These are phyloP conservation scores for Striga asiatica DNA, from an alignment of 257 asterid genomes.

Conservation along the genomic window DNA sequence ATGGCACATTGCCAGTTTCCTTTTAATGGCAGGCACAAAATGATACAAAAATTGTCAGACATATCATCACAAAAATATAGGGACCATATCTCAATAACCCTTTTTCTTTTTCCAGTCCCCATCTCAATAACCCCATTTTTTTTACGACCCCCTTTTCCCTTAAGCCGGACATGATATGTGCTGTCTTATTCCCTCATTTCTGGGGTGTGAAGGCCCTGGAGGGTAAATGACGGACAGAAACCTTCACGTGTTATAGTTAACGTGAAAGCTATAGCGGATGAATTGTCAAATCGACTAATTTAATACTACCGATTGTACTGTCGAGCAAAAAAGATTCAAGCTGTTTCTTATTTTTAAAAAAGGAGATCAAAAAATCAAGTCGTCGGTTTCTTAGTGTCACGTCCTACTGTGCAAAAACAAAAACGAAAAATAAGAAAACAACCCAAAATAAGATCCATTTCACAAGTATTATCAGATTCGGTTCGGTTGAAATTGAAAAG, in stretches of 20 bases:
- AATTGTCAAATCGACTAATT: constrained; percentile 29
- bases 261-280: constrained; percentile 17
- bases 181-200: constrained; percentile 32
- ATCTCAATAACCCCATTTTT: too few relatives aligned
- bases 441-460: neutral
- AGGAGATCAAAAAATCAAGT: neutral
- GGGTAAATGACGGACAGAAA: constrained; percentile 19
- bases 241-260: constrained; percentile 23
- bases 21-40: constrained; percentile 12
- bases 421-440: neutral
- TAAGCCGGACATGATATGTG: constrained; percentile 38
- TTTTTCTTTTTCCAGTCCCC: constrained; percentile 15
- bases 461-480: constrained; percentile 2
- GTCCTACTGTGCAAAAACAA: neutral
- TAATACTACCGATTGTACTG: constrained; percentile 9
- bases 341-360: neutral
- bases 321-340: neutral
- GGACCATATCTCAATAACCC: constrained; percentile 32
- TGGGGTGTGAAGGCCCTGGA: constrained; percentile 14
- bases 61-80: constrained; percentile 12
- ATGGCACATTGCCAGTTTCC: constrained; percentile 9
- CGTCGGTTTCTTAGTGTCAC: constrained; percentile 4
- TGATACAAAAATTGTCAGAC: constrained; percentile 11
- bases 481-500: constrained; percentile 5
- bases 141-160: constrained; percentile 40